phyloP scores from a whole-genome alignment of 345 rosid genomes.

The Mercurialis annua region DNA sequence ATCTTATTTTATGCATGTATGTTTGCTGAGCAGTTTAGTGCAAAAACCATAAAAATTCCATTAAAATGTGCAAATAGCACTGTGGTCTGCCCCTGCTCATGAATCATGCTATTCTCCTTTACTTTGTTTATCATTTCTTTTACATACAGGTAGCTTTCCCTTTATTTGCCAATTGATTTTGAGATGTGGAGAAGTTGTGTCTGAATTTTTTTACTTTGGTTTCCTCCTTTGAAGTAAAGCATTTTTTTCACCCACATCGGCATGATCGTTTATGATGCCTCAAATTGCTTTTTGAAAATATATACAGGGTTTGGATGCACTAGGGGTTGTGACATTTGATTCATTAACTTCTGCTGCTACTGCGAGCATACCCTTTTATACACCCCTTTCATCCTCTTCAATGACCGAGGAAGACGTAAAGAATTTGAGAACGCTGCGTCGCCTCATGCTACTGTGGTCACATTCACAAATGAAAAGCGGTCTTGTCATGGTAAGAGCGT shows the following conservation, averaged over 20 bases:
- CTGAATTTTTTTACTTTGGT: neutral
- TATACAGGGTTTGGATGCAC: slow-evolving; percentile 85
- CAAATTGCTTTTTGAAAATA: slow-evolving; percentile 15
- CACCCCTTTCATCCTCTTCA: slow-evolving; percentile 36
- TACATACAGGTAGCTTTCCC: neutral
- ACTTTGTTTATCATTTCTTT: neutral
- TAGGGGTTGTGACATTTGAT: slow-evolving; percentile 73
- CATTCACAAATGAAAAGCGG: slow-evolving; percentile 39
- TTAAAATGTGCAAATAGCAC: neutral
- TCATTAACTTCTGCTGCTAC: slow-evolving; percentile 51
- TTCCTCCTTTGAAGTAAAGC: neutral
- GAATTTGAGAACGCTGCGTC: slow-evolving; percentile 71
- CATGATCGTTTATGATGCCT: slow-evolving; percentile 8
- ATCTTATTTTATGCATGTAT: neutral
- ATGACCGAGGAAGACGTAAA: slow-evolving; percentile 71
- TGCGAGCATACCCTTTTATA: slow-evolving; percentile 44
- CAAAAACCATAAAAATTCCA: neutral
- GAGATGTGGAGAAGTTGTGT: neutral
- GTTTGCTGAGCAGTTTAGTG: no score
- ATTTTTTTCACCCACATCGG: neutral
- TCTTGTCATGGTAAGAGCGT: slow-evolving; percentile 35
- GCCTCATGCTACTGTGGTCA: slow-evolving; percentile 58
- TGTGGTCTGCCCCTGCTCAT: neutral
- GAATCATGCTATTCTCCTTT: neutral
- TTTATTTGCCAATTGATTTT: neutral